phyloP scores from a whole-genome alignment of 805 yeast genomes.

The Pachysolen tannophilus region DNA sequence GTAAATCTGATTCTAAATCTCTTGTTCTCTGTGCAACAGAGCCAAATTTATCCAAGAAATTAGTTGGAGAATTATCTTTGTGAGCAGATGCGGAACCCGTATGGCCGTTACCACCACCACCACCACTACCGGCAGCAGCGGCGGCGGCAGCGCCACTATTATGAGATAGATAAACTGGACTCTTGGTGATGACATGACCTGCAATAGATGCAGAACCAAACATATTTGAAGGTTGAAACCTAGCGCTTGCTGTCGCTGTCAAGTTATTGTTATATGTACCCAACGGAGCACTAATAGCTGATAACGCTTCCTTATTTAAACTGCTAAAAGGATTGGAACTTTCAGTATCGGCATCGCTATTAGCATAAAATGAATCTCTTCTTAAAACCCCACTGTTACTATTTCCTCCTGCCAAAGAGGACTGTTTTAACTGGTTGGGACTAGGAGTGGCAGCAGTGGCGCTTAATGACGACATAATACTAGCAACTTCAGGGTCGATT shows the following conservation, averaged over 20 bases:
- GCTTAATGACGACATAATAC: constrained; percentile 23
- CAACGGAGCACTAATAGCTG: constrained; percentile 38
- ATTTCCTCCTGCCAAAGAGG: constrained; percentile 11
- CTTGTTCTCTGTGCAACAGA: constrained; percentile 63
- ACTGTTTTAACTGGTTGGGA: constrained; percentile 9
- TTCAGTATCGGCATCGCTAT: constrained; percentile 34
- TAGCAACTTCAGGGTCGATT: constrained; percentile 20
- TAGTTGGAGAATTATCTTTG: constrained; percentile 31
- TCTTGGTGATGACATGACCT: constrained; percentile 41
- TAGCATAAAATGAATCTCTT: constrained; percentile 15
- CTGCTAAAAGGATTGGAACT: constrained; percentile 28
- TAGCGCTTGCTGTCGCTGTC: too few relatives aligned
- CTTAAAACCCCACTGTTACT: constrained; percentile 27
- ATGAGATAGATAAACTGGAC: too few relatives aligned
- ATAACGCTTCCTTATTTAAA: constrained; percentile 37
- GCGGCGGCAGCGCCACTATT: too few relatives aligned
- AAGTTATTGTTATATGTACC: constrained; percentile 22
- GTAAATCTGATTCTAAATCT: constrained; percentile 48
- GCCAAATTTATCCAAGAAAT: constrained; percentile 55
- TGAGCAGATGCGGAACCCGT: constrained; percentile 21
- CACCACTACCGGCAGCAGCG: too few relatives aligned
- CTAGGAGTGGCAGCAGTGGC: constrained; percentile 10
- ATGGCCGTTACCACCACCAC: too few relatives aligned
- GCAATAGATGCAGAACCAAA: constrained; percentile 58
- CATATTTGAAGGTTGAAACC: constrained; percentile 26